Base-by-base conservation (phyloP, 192 early-diverging fungal genomes). In the Dissophora globulifera region DNA sequence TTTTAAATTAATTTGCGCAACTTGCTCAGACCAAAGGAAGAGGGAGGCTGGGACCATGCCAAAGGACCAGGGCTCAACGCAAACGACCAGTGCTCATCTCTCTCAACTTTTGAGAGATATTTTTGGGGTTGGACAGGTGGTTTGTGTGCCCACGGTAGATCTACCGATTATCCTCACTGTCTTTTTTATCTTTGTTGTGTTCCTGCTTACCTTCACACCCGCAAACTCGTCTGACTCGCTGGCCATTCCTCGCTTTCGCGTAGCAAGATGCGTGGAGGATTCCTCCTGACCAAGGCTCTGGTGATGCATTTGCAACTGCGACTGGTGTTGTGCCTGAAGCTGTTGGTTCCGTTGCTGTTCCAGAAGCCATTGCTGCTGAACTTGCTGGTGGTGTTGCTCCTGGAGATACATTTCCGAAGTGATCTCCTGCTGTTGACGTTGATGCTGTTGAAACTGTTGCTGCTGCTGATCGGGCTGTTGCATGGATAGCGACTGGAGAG, bases 281-380 rank as follows among this genome's bases (percentile, higher is more conserved):
- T 11, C 42, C 32, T 55, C 33, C 15, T 61, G 59, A 13, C n/a
- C 29, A 10, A 33, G 33, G 40, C 22, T 56, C 51, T 54, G 62
- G 0, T 50, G 59, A 30, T 62, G 69, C 13, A 25, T 22, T 25
- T 48, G 63, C 15, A 38, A 12, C 45, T 30, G 38, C 17, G 42
- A 52, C 1, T 60, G 25, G 25, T 66, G 62, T 60, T 75, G 62
- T 29, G 10, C 22, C 9, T 60, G 58, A 12, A 53, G 47, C 33
- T 67, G 63, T 11, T 47, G 63, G 33, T 48, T 60, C 45, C 67
- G 72, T 27, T 62, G 69, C 42, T 76, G 72, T 26, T 51, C 48
- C 40, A 57, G 46, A 27, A 54, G 30, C 62, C 55, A 64, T 16
- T 76, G 72, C 29, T 63, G 50, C 11, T 59, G 61, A 27, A 53